A percentile compares a stretch with the other conserved stretches of the same genome.
These are phyloP conservation scores for Kwoniella shivajii DNA, from an alignment of 1,284 basidiomycete genomes.

Conservation along the genomic window DNA sequence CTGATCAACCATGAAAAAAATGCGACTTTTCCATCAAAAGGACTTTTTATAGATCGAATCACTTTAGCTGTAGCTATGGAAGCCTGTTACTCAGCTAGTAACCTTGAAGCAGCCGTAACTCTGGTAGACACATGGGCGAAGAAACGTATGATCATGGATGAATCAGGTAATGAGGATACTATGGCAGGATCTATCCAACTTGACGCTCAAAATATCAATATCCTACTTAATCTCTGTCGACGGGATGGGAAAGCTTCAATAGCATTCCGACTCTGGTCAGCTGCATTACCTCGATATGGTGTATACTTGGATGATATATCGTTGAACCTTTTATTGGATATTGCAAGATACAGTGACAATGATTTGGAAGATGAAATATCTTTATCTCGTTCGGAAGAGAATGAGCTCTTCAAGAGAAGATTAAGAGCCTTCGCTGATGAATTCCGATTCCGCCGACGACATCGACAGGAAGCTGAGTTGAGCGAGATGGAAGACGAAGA, in stretches of 20 bases:
- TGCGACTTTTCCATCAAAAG: background rate
- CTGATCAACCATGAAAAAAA: slow-evolving; percentile 18
- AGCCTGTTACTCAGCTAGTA: slow-evolving; percentile 14
- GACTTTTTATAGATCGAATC: slow-evolving; percentile 29
- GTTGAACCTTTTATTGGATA: slow-evolving; percentile 37
- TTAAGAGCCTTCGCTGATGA: slow-evolving; percentile 31
- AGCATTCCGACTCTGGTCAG: slow-evolving; percentile 41
- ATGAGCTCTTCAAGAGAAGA: slow-evolving; percentile 22
- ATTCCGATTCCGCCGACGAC: slow-evolving; percentile 11
- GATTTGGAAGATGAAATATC: slow-evolving; percentile 11
- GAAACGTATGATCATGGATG: slow-evolving; percentile 1
- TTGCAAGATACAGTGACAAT: slow-evolving; percentile 22
- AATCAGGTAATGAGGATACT: background rate
- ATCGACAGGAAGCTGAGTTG: too few species aligned
- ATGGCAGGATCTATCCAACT: slow-evolving; percentile 21
- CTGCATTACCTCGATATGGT: slow-evolving; percentile 42
- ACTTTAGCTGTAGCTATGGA: slow-evolving; percentile 35
- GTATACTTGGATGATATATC: slow-evolving; percentile 35
- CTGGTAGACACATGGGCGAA: slow-evolving; percentile 37
- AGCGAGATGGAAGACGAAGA: background rate
- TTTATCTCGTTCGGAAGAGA: background rate
- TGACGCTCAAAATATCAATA: slow-evolving; percentile 39
- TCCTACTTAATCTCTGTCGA: slow-evolving; percentile 33
- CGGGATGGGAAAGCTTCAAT: slow-evolving; percentile 18
- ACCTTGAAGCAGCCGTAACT: slow-evolving; percentile 27